phyloP scores from a whole-genome alignment of 768 basidiomycete species.

The Suillus ampliporus region DNA sequence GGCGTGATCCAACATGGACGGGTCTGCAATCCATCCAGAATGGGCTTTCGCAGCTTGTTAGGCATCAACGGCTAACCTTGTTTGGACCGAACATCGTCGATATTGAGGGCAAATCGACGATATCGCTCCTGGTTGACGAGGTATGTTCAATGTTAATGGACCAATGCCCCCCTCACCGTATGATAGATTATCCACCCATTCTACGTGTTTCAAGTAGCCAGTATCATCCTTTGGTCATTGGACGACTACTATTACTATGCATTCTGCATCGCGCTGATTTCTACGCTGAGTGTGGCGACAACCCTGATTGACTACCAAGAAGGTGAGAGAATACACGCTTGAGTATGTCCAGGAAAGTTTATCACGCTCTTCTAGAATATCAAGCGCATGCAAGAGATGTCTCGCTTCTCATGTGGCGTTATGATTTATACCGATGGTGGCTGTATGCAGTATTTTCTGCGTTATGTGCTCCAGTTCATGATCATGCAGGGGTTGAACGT shows the following conservation, averaged over 20 bases:
- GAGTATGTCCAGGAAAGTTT: slow-evolving; percentile 2
- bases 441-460: slow-evolving; percentile 55
- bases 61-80: slow-evolving; percentile 69
- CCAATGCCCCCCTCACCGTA: slow-evolving; percentile 9
- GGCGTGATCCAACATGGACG: slow-evolving; percentile 84
- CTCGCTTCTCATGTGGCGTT: slow-evolving; percentile 82
- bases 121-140: slow-evolving; percentile 86
- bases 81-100: slow-evolving; percentile 91
- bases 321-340: slow-evolving; percentile 52
- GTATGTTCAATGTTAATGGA: slow-evolving; percentile 46
- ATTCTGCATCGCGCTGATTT: slow-evolving; percentile 94
- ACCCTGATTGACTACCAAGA: slow-evolving; percentile 93
- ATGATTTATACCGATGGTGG: slow-evolving; percentile 68
- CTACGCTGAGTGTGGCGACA: slow-evolving; percentile 78
- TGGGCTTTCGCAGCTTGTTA: slow-evolving; percentile 60
- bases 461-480: slow-evolving; percentile 9
- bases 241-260: slow-evolving; percentile 98
- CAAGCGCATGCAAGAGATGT: slow-evolving; percentile 94
- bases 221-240: slow-evolving; percentile 90
- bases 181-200: slow-evolving; percentile 91
- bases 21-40: slow-evolving; percentile 62
- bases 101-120: slow-evolving; percentile 83
- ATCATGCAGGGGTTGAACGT: slow-evolving; percentile 61
- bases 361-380: slow-evolving; percentile 66
- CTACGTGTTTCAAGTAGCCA: slow-evolving; percentile 97